Percentiles rank a stretch among this genome's conserved stretches.
Evolutionary conservation across 208 protist species (phyloP).

Genomic region (Porcisia hertigi): DNA sequence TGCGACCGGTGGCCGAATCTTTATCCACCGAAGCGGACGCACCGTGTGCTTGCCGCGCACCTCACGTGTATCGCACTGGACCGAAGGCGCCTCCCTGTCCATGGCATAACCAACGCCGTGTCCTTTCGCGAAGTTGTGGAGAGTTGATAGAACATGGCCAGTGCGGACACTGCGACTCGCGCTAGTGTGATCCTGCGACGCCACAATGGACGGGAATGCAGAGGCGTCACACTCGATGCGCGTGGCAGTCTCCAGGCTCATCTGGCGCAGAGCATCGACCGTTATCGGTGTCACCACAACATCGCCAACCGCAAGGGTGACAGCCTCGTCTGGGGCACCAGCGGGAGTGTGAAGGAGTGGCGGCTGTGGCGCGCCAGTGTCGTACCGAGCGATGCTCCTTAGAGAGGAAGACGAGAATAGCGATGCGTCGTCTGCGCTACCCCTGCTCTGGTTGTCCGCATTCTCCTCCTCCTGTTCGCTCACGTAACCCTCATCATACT

Average conservation of each 20-base stretch:
- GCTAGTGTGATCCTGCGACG: constrained; percentile 4
- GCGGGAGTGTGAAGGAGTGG: not conserved
- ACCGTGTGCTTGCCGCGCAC: constrained; percentile 37
- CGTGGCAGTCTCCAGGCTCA: constrained; percentile 6
- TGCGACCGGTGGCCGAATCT: constrained; percentile 27
- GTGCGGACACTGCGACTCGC: constrained; percentile 12
- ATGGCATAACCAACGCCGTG: not conserved
- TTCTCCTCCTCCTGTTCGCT: constrained; percentile 6
- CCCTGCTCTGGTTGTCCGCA: not conserved
- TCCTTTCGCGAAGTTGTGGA: constrained; percentile 15
- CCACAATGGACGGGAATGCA: not conserved
- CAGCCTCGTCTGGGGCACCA: not conserved
- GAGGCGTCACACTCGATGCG: not conserved
- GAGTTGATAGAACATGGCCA: not conserved
- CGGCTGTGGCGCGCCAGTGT: not conserved
- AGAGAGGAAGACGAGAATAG: not conserved
- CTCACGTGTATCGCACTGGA: constrained; percentile 8
- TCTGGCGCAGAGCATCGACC: constrained; percentile 29
- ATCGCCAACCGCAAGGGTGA: not conserved
- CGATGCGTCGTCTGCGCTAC: not conserved
- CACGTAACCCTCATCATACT: constrained; percentile 31
- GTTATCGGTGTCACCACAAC: constrained; percentile 13
- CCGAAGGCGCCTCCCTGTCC: constrained; percentile 21
- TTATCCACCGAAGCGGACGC: constrained; percentile 40
- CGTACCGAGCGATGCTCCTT: not conserved